Evolutionary conservation across 169 alveolate genomes (phyloP), one percentile per base, ranked within the genome.

Genomic region (Eimeria necatrix): DNA sequence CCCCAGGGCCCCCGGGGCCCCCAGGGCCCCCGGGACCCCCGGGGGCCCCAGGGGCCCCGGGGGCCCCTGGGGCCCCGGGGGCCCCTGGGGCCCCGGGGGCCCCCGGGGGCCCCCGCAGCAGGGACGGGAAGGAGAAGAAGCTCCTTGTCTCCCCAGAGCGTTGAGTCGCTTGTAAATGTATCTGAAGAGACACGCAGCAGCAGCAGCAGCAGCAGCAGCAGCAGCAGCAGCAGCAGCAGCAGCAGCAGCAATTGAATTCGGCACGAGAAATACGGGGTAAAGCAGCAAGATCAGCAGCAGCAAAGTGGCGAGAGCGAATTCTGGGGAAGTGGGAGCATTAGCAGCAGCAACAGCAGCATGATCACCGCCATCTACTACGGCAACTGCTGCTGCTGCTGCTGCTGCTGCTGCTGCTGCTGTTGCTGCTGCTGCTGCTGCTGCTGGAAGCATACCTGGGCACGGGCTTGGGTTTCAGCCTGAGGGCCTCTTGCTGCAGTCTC

Each of bases 101-200:
- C n/a, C n/a, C n/a, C 68, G 68, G 68, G 68, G 68, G 2, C 68
- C 68, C 68, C 68, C 83, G 52, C 83, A 71, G 52, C 83, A 71
- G 26, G 46, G 6, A 1, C 83, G 83, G n/a, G 20, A 41, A 9
- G 5, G 53, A 22, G 53, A 41, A 51, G 51, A 22, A 41, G 83
- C 83, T 51, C 73, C 73, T 10, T 61, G 73, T 4, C 4, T 61
- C 4, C 22, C 4, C 4, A 3, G 73, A 61, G 73, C 32, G 73
- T 14, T 18, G n/a, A 61, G 73, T 26, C 73, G 73, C 16, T 10
- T 61, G 73, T n/a, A n/a, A n/a, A n/a, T n/a, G n/a, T n/a, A n/a
- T n/a, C n/a, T n/a, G n/a, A n/a, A n/a, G n/a, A n/a, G n/a, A n/a
- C n/a, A n/a, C n/a, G n/a, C 73, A 61, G 73, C 6, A 61, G 73